Percentiles rank a stretch among this genome's conserved stretches.
These are phyloP conservation scores for Erodium texanum DNA, from an alignment of 441 rosid genomes.

Conservation along the genomic window DNA sequence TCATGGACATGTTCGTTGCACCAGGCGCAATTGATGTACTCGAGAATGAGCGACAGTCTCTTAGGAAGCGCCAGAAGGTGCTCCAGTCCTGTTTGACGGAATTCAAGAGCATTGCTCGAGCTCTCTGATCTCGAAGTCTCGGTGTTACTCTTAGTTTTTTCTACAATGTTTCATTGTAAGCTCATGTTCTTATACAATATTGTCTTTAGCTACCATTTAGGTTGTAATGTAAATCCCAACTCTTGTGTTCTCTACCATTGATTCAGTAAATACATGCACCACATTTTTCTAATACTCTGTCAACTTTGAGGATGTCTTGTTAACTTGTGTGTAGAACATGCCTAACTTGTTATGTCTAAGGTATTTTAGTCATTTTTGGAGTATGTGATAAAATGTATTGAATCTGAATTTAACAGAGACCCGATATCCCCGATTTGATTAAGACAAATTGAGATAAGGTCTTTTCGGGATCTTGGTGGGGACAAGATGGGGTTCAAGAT, in stretches of 20 bases:
- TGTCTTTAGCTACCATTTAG: not conserved
- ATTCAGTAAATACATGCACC: not conserved
- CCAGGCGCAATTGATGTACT: constrained; percentile 77
- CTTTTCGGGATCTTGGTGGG: no score
- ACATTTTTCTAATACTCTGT: not conserved
- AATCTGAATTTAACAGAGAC: no score
- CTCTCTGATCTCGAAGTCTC: constrained; percentile 32
- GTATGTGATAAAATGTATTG: no score
- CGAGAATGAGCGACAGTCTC: constrained; percentile 54
- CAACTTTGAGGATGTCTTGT: no score
- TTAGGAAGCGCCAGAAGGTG: constrained; percentile 72
- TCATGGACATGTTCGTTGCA: constrained; percentile 94
- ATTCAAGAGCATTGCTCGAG: constrained; percentile 63
- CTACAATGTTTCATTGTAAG: no score
- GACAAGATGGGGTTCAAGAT: no score
- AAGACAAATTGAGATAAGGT: no score
- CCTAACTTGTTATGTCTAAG: not conserved
- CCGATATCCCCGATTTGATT: no score
- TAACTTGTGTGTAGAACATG: not conserved
- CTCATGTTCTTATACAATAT: not conserved
- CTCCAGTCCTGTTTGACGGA: constrained; percentile 83
- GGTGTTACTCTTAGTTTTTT: not conserved
- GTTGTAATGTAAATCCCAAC: not conserved
- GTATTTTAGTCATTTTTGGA: no score
- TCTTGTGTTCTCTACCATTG: not conserved